Percentiles rank a stretch among this genome's conserved stretches.
These are phyloP conservation scores for Eucalyptus caleyi DNA, from an alignment of 345 rosid species.

Conservation along the genomic window DNA sequence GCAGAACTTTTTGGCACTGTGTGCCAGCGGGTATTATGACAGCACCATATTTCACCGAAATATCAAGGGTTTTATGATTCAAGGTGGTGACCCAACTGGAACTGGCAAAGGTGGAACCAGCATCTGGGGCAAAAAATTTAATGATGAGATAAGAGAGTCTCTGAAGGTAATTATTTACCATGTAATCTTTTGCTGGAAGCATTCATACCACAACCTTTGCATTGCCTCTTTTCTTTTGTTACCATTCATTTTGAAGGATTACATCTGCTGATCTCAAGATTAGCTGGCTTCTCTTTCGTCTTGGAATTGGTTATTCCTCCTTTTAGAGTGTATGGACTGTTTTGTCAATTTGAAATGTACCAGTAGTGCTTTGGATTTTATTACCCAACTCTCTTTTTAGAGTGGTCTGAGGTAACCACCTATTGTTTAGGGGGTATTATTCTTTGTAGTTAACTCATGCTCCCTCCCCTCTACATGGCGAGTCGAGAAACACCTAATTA, in stretches of 20 bases:
- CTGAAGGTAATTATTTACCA: conserved; percentile 61
- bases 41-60: conserved; percentile 88
- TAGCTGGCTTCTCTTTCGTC: not conserved
- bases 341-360: not conserved
- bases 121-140: conserved; percentile 98
- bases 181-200: not conserved
- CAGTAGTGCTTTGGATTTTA: not conserved
- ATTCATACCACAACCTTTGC: not conserved
- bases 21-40: conserved; percentile 89
- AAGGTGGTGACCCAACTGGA: conserved; percentile 96
- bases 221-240: not conserved
- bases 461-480: not conserved
- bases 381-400: not conserved
- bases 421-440: not conserved
- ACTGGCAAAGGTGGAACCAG: conserved; percentile 98
- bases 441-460: not conserved
- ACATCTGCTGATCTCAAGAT: not conserved
- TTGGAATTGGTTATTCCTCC: not conserved
- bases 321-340: not conserved
- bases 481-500: not conserved
- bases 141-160: conserved; percentile 93
- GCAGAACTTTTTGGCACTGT: conserved; percentile 94
- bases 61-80: conserved; percentile 97
- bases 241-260: not conserved
- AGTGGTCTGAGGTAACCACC: not conserved